Evolutionary conservation across 2,329 filamentous ascomycete genomes (phyloP), one percentile per base, ranked within the genome.

Genomic region (Lachnellula subtilissima): DNA sequence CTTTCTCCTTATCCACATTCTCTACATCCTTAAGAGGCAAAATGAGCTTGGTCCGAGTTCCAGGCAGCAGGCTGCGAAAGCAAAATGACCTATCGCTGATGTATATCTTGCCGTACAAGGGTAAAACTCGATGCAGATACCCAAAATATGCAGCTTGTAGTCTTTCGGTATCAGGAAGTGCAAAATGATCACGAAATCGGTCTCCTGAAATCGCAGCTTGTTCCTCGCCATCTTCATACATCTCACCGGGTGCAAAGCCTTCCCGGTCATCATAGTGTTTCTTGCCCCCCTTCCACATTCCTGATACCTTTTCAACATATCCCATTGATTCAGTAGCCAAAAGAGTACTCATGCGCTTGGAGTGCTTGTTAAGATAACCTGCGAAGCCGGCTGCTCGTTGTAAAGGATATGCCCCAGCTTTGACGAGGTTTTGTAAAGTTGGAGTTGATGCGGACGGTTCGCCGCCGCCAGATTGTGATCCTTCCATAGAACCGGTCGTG

Each of bases 81-180:
- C 94, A 99, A 62, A 97, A 89, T 56, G 86, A 88, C 22, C 84
- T 83, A 63, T 91, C 85, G 68, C 94, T 92, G 63, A 97, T 86
- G 72, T 99, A 99, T 36, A 97, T 89, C 73, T 97, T 99, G 65
- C 94, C 94, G 66, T 97, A 97, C 2, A 97, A 79, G 2, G 94
- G 94, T 32, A 97, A 73, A 0, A 96, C 90, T 2, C 92, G 85
- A 64, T 95, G 85, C n/a, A 97, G 79, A 68, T 89, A 89, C n/a
- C 89, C 91, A 72, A 91, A 97, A 72, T 94, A 97, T 0, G 91
- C 89, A 1, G 93, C 92, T 60, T 90, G 85, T 1, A 99, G 81
- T 69, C 84, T 88, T 69, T 99, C 94, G 0, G 84, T 84, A 36
- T 85, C 78, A 0, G 92, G 89, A n/a, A 97, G 78, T 1, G 91